Percentiles rank a stretch among this genome's conserved stretches.
Evolutionary conservation across 108 stramenopile species (phyloP).

Genomic region (Mediolabrus comicus): DNA sequence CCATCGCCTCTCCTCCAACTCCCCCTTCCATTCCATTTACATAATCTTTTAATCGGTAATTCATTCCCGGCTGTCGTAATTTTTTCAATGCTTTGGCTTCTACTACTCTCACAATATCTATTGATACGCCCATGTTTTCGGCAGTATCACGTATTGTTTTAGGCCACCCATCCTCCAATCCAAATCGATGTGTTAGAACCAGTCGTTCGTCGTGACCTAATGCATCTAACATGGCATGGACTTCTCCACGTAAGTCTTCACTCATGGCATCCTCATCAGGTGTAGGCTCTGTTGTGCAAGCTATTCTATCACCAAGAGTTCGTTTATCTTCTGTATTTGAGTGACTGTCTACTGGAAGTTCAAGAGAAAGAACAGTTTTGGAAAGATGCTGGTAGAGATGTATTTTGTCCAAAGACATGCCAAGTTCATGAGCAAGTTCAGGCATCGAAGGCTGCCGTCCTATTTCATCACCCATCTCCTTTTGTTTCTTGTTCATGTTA

Average conservation of each 20-base stretch:
- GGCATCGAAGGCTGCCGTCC: slow-evolving; percentile 68
- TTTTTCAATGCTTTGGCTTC: slow-evolving; percentile 92
- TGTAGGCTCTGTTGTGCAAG: slow-evolving; percentile 60
- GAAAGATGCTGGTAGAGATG: slow-evolving; percentile 51
- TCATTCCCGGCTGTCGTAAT: slow-evolving; percentile 77
- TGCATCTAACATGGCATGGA: slow-evolving; percentile 55
- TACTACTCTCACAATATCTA: slow-evolving; percentile 80
- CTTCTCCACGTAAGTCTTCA: slow-evolving; percentile 51
- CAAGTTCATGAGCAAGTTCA: slow-evolving; percentile 75
- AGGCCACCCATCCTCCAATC: slow-evolving; percentile 79
- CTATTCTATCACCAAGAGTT: slow-evolving; percentile 67
- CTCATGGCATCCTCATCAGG: slow-evolving; percentile 73
- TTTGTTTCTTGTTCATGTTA: slow-evolving; percentile 62
- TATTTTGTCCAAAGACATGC: slow-evolving; percentile 70
- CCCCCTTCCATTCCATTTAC: slow-evolving; percentile 32
- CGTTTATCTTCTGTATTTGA: slow-evolving; percentile 46
- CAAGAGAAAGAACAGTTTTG: slow-evolving; percentile 62
- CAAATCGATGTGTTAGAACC: slow-evolving; percentile 84
- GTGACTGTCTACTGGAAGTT: slow-evolving; percentile 41
- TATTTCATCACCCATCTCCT: slow-evolving; percentile 52
- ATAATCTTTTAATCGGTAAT: slow-evolving; percentile 74
- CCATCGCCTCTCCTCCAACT: neutral
- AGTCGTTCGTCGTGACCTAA: slow-evolving; percentile 64
- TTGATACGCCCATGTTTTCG: slow-evolving; percentile 57
- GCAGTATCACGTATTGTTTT: slow-evolving; percentile 76